Evolutionary conservation across 148 eudicot genomes (phyloP), one percentile per base, ranked within the genome.

Genomic region (Arctostaphylos glauca): DNA sequence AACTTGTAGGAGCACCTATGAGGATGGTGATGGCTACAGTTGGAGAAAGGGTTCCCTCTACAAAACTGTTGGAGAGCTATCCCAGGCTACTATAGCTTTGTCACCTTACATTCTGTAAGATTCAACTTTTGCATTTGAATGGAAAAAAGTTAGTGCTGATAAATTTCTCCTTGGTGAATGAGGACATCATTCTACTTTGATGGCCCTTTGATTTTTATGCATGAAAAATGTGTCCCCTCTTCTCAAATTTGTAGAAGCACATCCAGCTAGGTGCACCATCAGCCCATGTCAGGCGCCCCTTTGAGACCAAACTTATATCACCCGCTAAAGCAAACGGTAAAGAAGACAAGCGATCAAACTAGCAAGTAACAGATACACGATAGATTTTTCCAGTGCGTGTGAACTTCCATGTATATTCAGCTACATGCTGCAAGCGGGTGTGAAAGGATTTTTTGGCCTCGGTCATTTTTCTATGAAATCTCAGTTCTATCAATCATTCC

Each of bases 41-140:
- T 87, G 80, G 86, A 87, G 90, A 87, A 86, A 71, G 81, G 89
- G 60, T 84, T 85, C 79, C 76, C 88, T 82, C 80, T 82, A 79
- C 85, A 88, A 90, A 88, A 87, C 87, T 79, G 62, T 85, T 79
- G 88, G 83, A 88, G 91, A 88, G 70, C 70, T 92, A 80, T 86
- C 90, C 55, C 74, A 86, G 83, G 84, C 79, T 54, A 60, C 88
- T 47, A 55, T 82, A 74, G 86, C 92, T 80, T 79, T 94, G 62
- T 86, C 91, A 18, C 87, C 91, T 9, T 87, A 89, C 84, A 86
- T 80, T 88, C 88, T 82, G 98, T 94, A 89, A 90, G 98, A 75
- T 76, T 82, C 80, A 21, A 59, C 80, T 64, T 67, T 84, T 75
- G 43, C 60, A 76, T 59, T 10, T 23, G 13, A 54, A 3, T 81